phyloP scores from a whole-genome alignment of 2,329 filamentous ascomycete genomes.

The Aspergillus neotritici region DNA sequence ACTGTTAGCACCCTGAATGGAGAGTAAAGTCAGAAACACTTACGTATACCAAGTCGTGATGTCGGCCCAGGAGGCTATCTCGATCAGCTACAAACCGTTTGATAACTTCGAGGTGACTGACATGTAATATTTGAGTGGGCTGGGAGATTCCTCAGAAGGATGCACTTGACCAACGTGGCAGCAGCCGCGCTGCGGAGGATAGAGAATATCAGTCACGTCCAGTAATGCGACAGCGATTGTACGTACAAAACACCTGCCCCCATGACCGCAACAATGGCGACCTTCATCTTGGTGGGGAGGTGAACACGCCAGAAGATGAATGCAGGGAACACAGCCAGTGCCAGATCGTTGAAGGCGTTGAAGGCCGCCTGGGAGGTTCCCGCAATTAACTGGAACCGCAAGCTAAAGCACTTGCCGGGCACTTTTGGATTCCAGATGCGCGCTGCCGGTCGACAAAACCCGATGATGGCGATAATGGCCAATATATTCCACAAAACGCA shows the following conservation, averaged over 20 bases:
- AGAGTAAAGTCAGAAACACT: not conserved
- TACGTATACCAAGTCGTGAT: constrained; percentile 15
- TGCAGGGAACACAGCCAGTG: constrained; percentile 9
- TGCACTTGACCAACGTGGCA: constrained; percentile 7
- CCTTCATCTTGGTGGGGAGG: constrained; percentile 6
- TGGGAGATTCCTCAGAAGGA: constrained; percentile 10
- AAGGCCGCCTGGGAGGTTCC: constrained; percentile 13
- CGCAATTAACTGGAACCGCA: constrained; percentile 6
- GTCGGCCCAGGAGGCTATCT: constrained; percentile 10
- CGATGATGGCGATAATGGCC: constrained; percentile 10
- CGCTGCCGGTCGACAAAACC: constrained; percentile 9
- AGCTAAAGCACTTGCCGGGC: constrained; percentile 9
- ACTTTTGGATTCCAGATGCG: constrained; percentile 11
- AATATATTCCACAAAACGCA: constrained; percentile 12
- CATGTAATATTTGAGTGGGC: constrained; percentile 12
- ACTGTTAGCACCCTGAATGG: no score
- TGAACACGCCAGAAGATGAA: constrained; percentile 9
- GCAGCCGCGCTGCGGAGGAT: not conserved
- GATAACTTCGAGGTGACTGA: not conserved
- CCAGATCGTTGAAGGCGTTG: constrained; percentile 11
- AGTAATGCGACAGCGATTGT: no score
- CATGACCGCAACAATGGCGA: constrained; percentile 9
- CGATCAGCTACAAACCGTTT: not conserved
- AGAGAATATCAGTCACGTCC: no score
- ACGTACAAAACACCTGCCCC: constrained; percentile 9